These are phyloP conservation scores for Sapria himalayana DNA, from an alignment of 345 rosid genomes.

Conservation along the genomic window DNA sequence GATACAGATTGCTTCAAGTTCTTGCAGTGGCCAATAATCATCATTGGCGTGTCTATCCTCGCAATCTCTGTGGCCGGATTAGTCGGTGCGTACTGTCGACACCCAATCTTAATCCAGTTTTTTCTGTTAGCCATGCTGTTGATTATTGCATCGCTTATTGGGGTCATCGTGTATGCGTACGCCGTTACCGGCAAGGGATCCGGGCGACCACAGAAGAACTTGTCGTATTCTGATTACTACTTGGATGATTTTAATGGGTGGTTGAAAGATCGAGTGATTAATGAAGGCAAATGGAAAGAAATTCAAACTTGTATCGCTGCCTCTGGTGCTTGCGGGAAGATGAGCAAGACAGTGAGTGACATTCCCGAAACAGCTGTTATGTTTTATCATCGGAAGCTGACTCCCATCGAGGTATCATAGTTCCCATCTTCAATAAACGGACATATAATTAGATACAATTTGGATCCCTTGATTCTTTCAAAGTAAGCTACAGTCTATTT, in stretches of 20 bases:
- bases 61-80: constrained; percentile 13
- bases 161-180: constrained; percentile 14
- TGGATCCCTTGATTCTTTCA: neutral
- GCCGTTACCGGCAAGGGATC: constrained; percentile 11
- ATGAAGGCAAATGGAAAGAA: constrained; percentile 11
- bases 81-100: constrained; percentile 15
- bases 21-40: constrained; percentile 11
- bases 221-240: constrained; percentile 9
- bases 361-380: constrained; percentile 1
- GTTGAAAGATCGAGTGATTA: constrained; percentile 11
- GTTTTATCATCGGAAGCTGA: constrained; percentile 9
- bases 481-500: neutral
- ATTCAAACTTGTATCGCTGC: constrained; percentile 15
- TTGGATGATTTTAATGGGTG: constrained; percentile 18
- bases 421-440: neutral
- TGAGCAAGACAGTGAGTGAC: too few relatives aligned
- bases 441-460: neutral
- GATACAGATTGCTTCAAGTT: constrained; percentile 11
- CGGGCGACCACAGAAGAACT: constrained; percentile 4
- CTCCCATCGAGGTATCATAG: constrained; percentile 11
- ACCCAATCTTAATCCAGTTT: constrained; percentile 8
- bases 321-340: constrained; percentile 10
- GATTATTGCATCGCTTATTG: constrained; percentile 11
- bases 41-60: constrained; percentile 10
- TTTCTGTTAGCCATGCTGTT: constrained; percentile 16